A percentile compares a stretch with the other conserved stretches of the same genome.
These are phyloP conservation scores for Boletus sp. DNA, from an alignment of 1,284 basidiomycete genomes.

Conservation along the genomic window DNA sequence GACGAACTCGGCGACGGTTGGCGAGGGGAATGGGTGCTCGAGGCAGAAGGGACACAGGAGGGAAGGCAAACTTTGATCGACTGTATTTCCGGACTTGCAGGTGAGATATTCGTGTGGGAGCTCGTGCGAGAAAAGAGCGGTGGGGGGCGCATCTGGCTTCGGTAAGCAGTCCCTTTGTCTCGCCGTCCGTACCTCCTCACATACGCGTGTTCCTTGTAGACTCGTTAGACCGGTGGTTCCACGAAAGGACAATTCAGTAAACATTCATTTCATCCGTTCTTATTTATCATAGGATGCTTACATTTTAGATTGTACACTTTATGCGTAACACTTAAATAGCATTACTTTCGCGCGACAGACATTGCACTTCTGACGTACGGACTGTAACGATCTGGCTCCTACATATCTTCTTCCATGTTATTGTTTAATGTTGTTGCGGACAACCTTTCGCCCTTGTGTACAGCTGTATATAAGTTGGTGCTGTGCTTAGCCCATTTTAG, in stretches of 20 bases:
- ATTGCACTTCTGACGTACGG: conserved; percentile 16
- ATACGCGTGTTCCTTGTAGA: conserved; percentile 2
- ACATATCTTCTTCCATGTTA: conserved; percentile 12
- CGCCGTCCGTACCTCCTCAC: background rate
- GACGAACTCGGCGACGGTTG: conserved; percentile 59
- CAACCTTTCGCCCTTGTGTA: conserved; percentile 2
- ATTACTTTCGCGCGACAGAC: conserved; percentile 9
- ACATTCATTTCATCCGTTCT: conserved; percentile 24
- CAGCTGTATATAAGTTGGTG: no score
- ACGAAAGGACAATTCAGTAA: conserved; percentile 19
- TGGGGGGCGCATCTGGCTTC: conserved; percentile 59
- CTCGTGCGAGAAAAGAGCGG: conserved; percentile 58
- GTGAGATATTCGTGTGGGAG: conserved; percentile 48
- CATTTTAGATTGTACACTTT: conserved; percentile 20
- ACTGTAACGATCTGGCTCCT: conserved; percentile 9
- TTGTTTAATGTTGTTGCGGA: conserved; percentile 21
- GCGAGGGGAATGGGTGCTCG: conserved; percentile 71
- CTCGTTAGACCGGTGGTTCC: conserved; percentile 24
- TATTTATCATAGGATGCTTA: conserved; percentile 22
- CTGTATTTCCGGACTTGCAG: conserved; percentile 43
- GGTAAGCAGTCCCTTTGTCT: conserved; percentile 37
- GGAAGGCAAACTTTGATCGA: conserved; percentile 55
- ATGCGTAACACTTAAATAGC: conserved; percentile 6
- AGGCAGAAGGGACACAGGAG: conserved; percentile 69
- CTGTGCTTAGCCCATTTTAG: no score